Conservation (phyloP, 2,329 filamentous ascomycete genomes). For the Trichoderma sp. region DNA sequence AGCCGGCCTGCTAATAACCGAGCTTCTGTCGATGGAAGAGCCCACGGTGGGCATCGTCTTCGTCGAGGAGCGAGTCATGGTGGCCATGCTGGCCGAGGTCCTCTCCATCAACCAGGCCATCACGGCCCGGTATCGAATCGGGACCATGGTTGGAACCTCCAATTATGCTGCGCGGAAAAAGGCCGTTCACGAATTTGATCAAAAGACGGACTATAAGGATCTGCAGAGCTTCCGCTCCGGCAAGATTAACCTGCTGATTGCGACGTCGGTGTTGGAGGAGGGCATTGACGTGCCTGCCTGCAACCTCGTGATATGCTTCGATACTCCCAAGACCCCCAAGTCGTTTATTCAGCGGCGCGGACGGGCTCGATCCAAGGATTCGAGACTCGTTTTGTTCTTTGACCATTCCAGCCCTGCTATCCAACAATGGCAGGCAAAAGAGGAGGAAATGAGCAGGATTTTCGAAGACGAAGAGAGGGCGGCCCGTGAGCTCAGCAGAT, state of each 20-base stretch:
- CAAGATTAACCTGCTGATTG: slow-evolving; percentile 59
- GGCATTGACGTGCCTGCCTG: slow-evolving; percentile 68
- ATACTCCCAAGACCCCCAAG: slow-evolving; percentile 53
- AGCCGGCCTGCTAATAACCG: slow-evolving; percentile 53
- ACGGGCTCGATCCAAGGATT: slow-evolving; percentile 54
- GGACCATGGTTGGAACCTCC: slow-evolving; percentile 59
- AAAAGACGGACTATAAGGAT: slow-evolving; percentile 39
- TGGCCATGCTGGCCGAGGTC: slow-evolving; percentile 61
- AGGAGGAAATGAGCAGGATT: slow-evolving; percentile 69
- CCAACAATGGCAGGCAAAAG: slow-evolving; percentile 65
- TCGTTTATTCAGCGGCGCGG: slow-evolving; percentile 62
- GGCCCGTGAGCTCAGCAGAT: slow-evolving; percentile 46
- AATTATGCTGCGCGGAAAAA: slow-evolving; percentile 41
- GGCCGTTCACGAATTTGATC: slow-evolving; percentile 47
- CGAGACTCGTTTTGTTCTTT: slow-evolving; percentile 53
- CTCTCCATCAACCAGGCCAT: slow-evolving; percentile 56
- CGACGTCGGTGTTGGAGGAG: slow-evolving; percentile 67
- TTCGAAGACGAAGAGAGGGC: slow-evolving; percentile 67
- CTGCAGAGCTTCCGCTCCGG: slow-evolving; percentile 56
- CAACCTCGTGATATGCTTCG: slow-evolving; percentile 63
- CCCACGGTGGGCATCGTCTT: slow-evolving; percentile 66
- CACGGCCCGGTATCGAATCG: slow-evolving; percentile 51
- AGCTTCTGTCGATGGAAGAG: slow-evolving; percentile 50
- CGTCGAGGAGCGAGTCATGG: slow-evolving; percentile 63
- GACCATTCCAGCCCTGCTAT: slow-evolving; percentile 37